Base-by-base conservation (phyloP, 2,329 filamentous ascomycete genomes). In the Aspergillus piperis region DNA sequence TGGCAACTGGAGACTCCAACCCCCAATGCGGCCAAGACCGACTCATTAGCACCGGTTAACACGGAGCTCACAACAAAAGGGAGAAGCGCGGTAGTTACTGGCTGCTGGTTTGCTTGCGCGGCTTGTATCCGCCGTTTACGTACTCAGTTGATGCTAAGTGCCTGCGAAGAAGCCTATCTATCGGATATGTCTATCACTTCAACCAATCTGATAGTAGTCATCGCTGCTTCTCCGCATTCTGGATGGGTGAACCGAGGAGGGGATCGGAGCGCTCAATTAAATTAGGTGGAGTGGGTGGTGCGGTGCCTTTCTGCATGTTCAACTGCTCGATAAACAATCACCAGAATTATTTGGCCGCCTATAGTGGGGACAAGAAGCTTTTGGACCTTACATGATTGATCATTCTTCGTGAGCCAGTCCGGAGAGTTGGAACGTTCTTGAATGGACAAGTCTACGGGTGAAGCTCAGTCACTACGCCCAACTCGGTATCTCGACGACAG, bases 361-460 rank as follows among this genome's bases (percentile, higher is more conserved):
- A 38, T 47, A 57, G 54, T 57, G 54, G 32, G 25, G 54, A 41
- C 27, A 36, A 8, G 54, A 48, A 27, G 54, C 54, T 49, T 44
- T 55, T 44, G 25, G 30, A 57, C 54, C 30, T 48, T 49, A 48
- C 47, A n/a, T 36, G 32, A 13, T 30, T 5, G 21, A 42, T 42
- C 10, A 1, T 19, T 44, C 41, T 44, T 36, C 2, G 11, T 36
- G 32, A 36, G 8, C 17, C 41, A 21, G 41, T 21, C 39, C 39
- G 39, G 39, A 42, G 32, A 36, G 32, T 36, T 36, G 11, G 32
- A 36, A 36, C 32, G 32, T 36, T 36, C 32, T 13, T 36, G 32
- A 13, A 36, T 36, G 32, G 32, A 13, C 32, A 36, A 15, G 32
- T 36, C 32, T 5, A 36, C 32, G 32, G 32, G 32, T 36, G 32